Evolutionary conservation across 306 rosid species (phyloP), one percentile per base, ranked within the genome.

Genomic region (Luffa acutangula): DNA sequence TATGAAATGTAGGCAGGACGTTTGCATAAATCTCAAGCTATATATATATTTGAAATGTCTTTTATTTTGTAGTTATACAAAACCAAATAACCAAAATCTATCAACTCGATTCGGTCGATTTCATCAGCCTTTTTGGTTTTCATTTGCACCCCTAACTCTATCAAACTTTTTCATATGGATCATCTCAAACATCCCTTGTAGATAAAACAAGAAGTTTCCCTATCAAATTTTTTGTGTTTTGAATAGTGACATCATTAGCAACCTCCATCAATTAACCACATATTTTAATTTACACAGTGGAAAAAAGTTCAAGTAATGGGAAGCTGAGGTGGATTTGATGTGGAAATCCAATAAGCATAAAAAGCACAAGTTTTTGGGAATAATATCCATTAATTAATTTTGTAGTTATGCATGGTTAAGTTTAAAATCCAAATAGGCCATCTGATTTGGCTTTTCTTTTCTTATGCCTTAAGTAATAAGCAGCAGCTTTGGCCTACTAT

Each of bases 311-410:
- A 60, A 60, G 67, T 25, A 31, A 8, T 66, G 75, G 52, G 33
- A 41, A 41, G 52, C 17, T 67, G 75, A 67, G 52, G 52, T 42
- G 75, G 74, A 13, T 67, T 69, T 43, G 53, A 69, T 11, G 75
- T 42, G 53, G 75, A 69, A 69, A 69, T 69, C 36, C 75, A 69
- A 9, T 69, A n/a, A 41, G 75, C 52, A 67, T 34, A 63, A 66
- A 39, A 37, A 15, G 45, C 18, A 34, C 46, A 13, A 64, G 1
- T 21, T 59, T 58, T 59, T 59, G 65, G 14, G 14, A 59, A 59
- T 25, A 8, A 59, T 25, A 8, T 59, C 65, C 15, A 10, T 59
- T 57, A 57, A 10, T 59, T 57, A 57, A 59, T 25, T 59, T 10
- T 9, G 4, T 59, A 3, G 36, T 15, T 25, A n/a, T n/a, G 62